Conservation (phyloP, 768 basidiomycete species). For the Crepidotus variabilis region DNA sequence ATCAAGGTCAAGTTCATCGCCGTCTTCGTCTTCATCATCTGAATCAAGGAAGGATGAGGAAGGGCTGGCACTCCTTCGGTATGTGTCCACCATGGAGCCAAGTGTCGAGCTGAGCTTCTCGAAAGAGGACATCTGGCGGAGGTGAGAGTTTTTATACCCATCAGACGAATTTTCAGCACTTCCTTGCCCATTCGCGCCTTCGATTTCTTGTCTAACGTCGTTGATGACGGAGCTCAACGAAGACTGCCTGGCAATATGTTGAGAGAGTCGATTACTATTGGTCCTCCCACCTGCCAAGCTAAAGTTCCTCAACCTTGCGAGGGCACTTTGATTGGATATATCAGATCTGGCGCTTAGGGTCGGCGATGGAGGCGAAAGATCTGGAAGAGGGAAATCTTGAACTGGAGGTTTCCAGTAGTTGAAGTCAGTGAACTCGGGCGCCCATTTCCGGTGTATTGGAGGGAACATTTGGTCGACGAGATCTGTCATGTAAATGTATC, state of each 20-base stretch:
- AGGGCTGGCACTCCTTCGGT: slow-evolving; percentile 47
- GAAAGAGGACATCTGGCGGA: slow-evolving; percentile 75
- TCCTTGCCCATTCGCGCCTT: slow-evolving; percentile 4
- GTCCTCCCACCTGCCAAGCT: slow-evolving; percentile 51
- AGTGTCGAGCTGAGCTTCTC: slow-evolving; percentile 65
- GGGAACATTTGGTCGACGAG: slow-evolving; percentile 99
- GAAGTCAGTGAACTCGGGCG: slow-evolving; percentile 92
- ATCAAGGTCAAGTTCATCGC: slow-evolving; percentile 37
- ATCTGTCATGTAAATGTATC: slow-evolving; percentile 98
- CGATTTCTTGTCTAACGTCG: not conserved
- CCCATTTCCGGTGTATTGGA: slow-evolving; percentile 85
- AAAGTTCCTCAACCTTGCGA: slow-evolving; percentile 75
- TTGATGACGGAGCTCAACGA: slow-evolving; percentile 1
- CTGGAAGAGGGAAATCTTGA: slow-evolving; percentile 74
- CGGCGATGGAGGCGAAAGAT: slow-evolving; percentile 84
- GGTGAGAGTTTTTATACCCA: slow-evolving; percentile 34
- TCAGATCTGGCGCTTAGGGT: slow-evolving; percentile 94
- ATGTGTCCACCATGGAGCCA: slow-evolving; percentile 37
- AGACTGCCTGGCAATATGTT: slow-evolving; percentile 4
- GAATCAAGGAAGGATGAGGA: slow-evolving; percentile 53
- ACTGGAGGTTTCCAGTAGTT: slow-evolving; percentile 91
- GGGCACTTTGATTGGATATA: slow-evolving; percentile 65
- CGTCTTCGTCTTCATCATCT: slow-evolving; percentile 52
- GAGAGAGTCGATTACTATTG: slow-evolving; percentile 5
- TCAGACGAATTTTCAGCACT: slow-evolving; percentile 15